Evolutionary conservation across 2,329 filamentous ascomycete species (phyloP).

Genomic region (Penicillium sp.): DNA sequence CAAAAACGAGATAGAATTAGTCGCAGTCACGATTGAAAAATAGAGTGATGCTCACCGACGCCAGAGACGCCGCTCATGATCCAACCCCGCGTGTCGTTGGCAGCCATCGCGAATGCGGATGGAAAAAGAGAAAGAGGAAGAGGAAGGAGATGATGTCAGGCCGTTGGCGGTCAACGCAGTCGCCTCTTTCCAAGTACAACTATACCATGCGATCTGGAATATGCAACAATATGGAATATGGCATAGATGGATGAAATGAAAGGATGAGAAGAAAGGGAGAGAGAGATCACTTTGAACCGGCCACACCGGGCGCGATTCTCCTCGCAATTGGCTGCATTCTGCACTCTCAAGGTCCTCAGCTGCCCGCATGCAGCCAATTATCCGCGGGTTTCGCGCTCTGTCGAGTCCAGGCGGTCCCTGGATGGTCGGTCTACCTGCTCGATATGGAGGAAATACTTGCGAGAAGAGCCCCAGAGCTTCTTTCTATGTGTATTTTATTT

Average conservation of each 20-base stretch:
- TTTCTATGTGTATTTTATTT: too few species aligned
- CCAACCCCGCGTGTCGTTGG: slow-evolving; percentile 91
- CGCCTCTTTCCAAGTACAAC: background rate
- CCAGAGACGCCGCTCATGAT: slow-evolving; percentile 85
- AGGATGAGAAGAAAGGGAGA: background rate
- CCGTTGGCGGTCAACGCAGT: slow-evolving; percentile 23
- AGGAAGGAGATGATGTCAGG: slow-evolving; percentile 30
- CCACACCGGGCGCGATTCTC: too few species aligned
- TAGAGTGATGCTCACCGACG: slow-evolving; percentile 58
- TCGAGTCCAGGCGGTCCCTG: background rate
- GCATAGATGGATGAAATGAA: background rate
- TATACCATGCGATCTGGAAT: too few species aligned
- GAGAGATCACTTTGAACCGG: too few species aligned
- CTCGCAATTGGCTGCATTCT: too few species aligned
- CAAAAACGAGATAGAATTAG: slow-evolving; percentile 2
- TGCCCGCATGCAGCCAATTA: background rate
- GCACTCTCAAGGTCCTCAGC: slow-evolving; percentile 2
- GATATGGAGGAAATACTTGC: too few species aligned
- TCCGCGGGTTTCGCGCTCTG: background rate
- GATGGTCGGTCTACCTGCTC: too few species aligned
- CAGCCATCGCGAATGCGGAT: slow-evolving; percentile 42
- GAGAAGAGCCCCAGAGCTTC: too few species aligned
- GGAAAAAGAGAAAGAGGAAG: slow-evolving; percentile 14
- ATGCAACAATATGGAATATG: background rate
- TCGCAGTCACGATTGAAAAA: background rate